A percentile compares a stretch with the other conserved stretches of the same genome.
Evolutionary conservation across 2,329 filamentous ascomycete genomes (phyloP).

Genomic region (Calcarisporium arbuscula): DNA sequence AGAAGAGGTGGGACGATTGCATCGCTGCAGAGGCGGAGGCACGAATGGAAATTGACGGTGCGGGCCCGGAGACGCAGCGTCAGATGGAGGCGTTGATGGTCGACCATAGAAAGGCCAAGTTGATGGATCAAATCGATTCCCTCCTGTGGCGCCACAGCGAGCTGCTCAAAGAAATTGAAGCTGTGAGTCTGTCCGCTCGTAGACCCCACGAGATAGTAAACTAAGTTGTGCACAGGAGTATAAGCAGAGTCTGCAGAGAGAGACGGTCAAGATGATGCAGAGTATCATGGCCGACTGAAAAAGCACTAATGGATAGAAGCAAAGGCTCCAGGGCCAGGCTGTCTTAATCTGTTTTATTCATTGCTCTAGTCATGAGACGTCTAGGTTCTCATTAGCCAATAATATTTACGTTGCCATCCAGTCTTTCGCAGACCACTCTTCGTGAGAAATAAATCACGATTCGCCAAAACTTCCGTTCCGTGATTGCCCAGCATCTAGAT

Average conservation of each 20-base stretch:
- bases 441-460: too few relatives aligned
- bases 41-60: constrained; percentile 11
- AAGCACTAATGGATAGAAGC: too few relatives aligned
- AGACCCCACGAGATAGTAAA: neutral
- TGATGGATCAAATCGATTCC: constrained; percentile 14
- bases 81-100: constrained; percentile 11
- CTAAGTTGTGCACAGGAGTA: constrained; percentile 19
- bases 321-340: too few relatives aligned
- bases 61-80: too few relatives aligned
- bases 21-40: constrained; percentile 12
- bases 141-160: constrained; percentile 15
- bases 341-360: too few relatives aligned
- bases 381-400: too few relatives aligned
- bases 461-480: too few relatives aligned
- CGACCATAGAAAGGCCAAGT: too few relatives aligned
- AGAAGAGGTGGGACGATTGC: constrained; percentile 20
- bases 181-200: constrained; percentile 11
- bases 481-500: too few relatives aligned
- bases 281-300: constrained; percentile 8
- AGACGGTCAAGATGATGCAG: constrained; percentile 21
- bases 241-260: constrained; percentile 16
- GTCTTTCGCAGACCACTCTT: too few relatives aligned
- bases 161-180: constrained; percentile 20
- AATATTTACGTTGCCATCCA: too few relatives aligned
- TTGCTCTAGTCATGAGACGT: too few relatives aligned